Evolutionary conservation across 371 early-diverging fungal genomes (phyloP), one percentile per base, ranked within the genome.

Genomic region (Chytridium lagenaria): DNA sequence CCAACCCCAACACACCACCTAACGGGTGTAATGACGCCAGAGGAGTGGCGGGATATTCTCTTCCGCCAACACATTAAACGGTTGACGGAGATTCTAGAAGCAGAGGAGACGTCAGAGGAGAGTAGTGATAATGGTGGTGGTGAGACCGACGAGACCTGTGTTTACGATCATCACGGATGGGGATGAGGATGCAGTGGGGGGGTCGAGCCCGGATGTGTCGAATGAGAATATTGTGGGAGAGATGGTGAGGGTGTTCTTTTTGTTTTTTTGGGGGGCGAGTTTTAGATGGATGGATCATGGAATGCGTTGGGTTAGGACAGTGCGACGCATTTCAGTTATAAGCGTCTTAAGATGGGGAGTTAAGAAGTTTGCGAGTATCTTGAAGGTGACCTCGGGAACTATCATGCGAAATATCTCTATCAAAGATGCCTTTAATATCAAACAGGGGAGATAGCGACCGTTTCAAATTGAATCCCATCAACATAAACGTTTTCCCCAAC

Each of bases 11-110:
- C n/a, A n/a, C n/a, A n/a, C n/a, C n/a, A n/a, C n/a, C n/a, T n/a
- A n/a, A n/a, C n/a, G n/a, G n/a, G n/a, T n/a, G n/a, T n/a, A n/a
- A 69, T 69, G 69, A 69, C 69, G 3, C 69, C 69, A 16, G 39
- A 69, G 5, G 69, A 69, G 50, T 69, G 69, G 69, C 36, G 57
- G 39, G 39, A 57, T 7, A 26, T 69, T 30, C 59, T 69, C 26
- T 59, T 69, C 59, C 34, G 50, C 26, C 69, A 69, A n/a, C 69
- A 69, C 59, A 50, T 52, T 2, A 2, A 34, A 22, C 15, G 68
- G 12, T 51, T 68, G 33, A 34, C 15, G 33, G 1, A 2, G 26
- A 16, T 68, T 10, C 44, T 40, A 5, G 10, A 15, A 7, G 2
- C n/a, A n/a, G n/a, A n/a, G n/a, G n/a, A n/a, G n/a, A n/a, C n/a